Evolutionary conservation across 2,329 filamentous ascomycete genomes (phyloP).

Genomic region (Clonostachys chloroleuca): DNA sequence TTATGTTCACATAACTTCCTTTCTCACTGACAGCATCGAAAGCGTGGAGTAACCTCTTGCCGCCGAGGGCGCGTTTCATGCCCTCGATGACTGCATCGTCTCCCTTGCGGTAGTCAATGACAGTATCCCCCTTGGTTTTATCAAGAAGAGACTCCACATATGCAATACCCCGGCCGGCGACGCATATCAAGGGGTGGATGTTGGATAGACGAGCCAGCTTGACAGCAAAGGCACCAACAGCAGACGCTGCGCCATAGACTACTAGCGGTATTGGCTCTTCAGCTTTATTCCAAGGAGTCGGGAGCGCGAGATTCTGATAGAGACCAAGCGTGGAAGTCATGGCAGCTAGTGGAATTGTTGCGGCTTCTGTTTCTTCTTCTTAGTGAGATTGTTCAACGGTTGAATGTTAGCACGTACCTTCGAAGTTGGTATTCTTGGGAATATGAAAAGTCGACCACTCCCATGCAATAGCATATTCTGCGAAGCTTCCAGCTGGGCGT

Average conservation of each 20-base stretch:
- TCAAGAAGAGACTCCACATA: conserved; percentile 8
- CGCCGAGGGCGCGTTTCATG: conserved; percentile 2
- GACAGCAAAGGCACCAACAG: conserved; percentile 53
- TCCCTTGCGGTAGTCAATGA: conserved; percentile 12
- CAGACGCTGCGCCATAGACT: conserved; percentile 45
- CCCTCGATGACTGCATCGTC: conserved; percentile 3
- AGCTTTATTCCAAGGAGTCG: conserved; percentile 39
- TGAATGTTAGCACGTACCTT: conserved; percentile 14
- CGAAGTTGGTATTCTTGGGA: conserved; percentile 39
- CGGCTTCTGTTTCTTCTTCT: conserved; percentile 41
- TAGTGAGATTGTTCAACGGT: not conserved
- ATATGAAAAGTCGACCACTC: conserved; percentile 51
- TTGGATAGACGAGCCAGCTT: conserved; percentile 45
- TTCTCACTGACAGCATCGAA: conserved; percentile 4
- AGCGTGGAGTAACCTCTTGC: not conserved
- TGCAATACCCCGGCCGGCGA: conserved; percentile 36
- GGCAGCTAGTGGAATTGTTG: conserved; percentile 50
- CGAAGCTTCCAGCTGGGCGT: conserved; percentile 46
- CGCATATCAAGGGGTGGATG: conserved; percentile 53
- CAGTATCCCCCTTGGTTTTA: conserved; percentile 7
- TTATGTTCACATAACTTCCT: not conserved
- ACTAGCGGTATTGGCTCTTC: conserved; percentile 14
- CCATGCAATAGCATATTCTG: conserved; percentile 54
- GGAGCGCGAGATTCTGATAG: conserved; percentile 38
- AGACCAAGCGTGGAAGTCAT: conserved; percentile 49